A percentile compares a stretch with the other conserved stretches of the same genome.
Evolutionary conservation across 2,329 filamentous ascomycete genomes (phyloP).

Genomic region (Teratosphaeria gauchensis): DNA sequence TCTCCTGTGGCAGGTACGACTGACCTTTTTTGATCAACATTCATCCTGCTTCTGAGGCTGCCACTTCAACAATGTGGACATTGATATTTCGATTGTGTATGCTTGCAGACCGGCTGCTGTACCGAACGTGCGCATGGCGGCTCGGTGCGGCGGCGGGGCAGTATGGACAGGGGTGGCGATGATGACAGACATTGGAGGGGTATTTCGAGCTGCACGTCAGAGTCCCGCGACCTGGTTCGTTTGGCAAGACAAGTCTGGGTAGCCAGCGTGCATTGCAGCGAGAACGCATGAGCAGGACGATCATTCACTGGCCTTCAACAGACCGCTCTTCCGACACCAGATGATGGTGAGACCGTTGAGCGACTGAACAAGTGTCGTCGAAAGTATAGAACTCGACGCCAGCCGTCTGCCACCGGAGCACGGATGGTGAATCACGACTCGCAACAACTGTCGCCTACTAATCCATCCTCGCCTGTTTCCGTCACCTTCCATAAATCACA

Average conservation of each 20-base stretch:
- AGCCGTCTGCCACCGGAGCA: not conserved
- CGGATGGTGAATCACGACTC: not conserved
- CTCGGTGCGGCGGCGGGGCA: not conserved
- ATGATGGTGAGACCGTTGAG: not conserved
- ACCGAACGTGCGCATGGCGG: too few relatives aligned
- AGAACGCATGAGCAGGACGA: slow-evolving; percentile 1
- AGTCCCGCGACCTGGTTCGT: not conserved
- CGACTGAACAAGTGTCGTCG: not conserved
- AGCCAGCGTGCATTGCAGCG: not conserved
- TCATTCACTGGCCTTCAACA: not conserved
- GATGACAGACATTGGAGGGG: not conserved
- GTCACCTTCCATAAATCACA: not conserved
- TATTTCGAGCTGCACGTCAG: not conserved
- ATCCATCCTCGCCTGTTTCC: not conserved
- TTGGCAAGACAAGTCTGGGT: not conserved
- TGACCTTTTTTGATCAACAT: not conserved
- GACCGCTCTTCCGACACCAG: not conserved
- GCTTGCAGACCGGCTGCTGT: too few relatives aligned
- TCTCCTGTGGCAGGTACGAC: not conserved
- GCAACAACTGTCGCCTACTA: not conserved
- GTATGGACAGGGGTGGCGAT: not conserved
- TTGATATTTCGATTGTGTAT: too few relatives aligned
- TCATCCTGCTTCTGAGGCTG: not conserved
- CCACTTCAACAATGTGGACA: not conserved
- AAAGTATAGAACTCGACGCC: not conserved